These are phyloP conservation scores for Salix viminalis DNA, from an alignment of 345 rosid species.

Conservation along the genomic window DNA sequence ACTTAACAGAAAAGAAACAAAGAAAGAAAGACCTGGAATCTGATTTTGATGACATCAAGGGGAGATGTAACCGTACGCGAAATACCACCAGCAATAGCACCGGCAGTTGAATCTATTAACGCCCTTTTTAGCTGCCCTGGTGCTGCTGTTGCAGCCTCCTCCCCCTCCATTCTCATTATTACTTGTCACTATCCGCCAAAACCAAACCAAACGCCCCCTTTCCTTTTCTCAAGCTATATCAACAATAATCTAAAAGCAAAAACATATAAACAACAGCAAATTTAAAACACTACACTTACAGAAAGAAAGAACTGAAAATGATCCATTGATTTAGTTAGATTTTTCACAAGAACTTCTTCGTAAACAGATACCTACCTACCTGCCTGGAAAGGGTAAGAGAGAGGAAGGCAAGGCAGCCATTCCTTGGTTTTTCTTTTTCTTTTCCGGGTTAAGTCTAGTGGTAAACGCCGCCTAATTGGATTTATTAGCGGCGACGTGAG, in stretches of 20 bases:
- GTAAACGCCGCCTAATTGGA: background rate
- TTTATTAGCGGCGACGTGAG: background rate
- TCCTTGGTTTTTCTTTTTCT: background rate
- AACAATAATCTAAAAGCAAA: slow-evolving; percentile 3
- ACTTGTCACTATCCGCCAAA: background rate
- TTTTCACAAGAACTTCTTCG: background rate
- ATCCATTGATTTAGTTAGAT: background rate
- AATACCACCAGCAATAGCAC: slow-evolving; percentile 74
- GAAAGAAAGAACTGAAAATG: background rate
- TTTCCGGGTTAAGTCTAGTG: background rate
- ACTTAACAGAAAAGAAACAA: background rate
- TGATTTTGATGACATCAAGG: slow-evolving; percentile 93
- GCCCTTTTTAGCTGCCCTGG: slow-evolving; percentile 65
- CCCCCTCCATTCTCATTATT: slow-evolving; percentile 23
- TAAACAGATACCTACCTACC: background rate
- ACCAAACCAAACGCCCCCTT: slow-evolving; percentile 15
- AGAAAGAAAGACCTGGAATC: slow-evolving; percentile 67
- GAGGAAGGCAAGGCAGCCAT: slow-evolving; percentile 15
- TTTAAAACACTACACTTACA: background rate
- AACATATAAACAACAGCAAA: background rate
- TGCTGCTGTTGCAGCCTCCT: slow-evolving; percentile 34
- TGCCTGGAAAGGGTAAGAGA: slow-evolving; percentile 10
- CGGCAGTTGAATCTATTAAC: slow-evolving; percentile 57
- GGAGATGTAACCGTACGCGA: slow-evolving; percentile 94
- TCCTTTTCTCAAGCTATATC: background rate